Evolutionary conservation across 2,329 filamentous ascomycete species (phyloP).

Genomic region (Aspergillus texensis): DNA sequence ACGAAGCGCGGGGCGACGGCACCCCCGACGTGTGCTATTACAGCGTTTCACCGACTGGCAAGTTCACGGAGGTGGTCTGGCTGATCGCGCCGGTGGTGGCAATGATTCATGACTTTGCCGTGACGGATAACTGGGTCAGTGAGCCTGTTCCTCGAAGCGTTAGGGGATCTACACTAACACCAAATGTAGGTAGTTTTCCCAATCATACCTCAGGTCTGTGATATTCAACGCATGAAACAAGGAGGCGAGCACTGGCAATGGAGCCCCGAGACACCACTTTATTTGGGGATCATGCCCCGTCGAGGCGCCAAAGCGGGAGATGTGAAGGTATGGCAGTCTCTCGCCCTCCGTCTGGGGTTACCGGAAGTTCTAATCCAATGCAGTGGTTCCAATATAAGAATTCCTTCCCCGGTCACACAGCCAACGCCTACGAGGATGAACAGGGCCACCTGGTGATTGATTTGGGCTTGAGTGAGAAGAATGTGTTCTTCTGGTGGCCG

Average conservation of each 20-base stretch:
- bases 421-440: slow-evolving; percentile 41
- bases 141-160: too few relatives aligned
- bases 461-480: slow-evolving; percentile 40
- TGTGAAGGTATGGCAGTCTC: slow-evolving; percentile 26
- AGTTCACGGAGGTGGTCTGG: slow-evolving; percentile 37
- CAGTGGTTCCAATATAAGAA: slow-evolving; percentile 43
- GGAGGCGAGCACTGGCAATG: slow-evolving; percentile 48
- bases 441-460: slow-evolving; percentile 32
- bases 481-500: slow-evolving; percentile 50
- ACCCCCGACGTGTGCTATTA: slow-evolving; percentile 45
- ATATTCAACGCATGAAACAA: slow-evolving; percentile 41
- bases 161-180: too few relatives aligned
- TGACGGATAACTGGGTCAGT: slow-evolving; percentile 43
- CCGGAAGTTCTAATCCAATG: too few relatives aligned
- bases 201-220: slow-evolving; percentile 38
- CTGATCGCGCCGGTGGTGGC: slow-evolving; percentile 38
- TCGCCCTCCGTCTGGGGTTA: background rate
- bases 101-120: slow-evolving; percentile 48
- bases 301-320: slow-evolving; percentile 32
- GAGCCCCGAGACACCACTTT: slow-evolving; percentile 35
- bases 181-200: slow-evolving; percentile 26
- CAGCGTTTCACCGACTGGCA: slow-evolving; percentile 31
- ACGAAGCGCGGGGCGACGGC: slow-evolving; percentile 46
- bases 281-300: slow-evolving; percentile 31
- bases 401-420: slow-evolving; percentile 41